Evolutionary conservation across 352 stramenopile genomes (phyloP).

Genomic region (Globisporangium mamillatum): DNA sequence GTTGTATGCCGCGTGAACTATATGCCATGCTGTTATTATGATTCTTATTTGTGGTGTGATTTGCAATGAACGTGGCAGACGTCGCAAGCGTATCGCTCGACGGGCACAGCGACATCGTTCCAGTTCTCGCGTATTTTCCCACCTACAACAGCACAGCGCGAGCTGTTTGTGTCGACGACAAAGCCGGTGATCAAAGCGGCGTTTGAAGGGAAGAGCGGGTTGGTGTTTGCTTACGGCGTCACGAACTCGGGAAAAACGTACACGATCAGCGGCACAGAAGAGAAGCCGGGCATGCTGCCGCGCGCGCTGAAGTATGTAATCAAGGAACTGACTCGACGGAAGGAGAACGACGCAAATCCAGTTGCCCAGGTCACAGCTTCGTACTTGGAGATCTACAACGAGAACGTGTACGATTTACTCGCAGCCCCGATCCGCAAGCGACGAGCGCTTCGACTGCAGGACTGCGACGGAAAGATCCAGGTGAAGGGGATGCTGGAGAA

Average conservation of each 20-base stretch:
- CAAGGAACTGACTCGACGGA: constrained; percentile 50
- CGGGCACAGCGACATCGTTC: constrained; percentile 71
- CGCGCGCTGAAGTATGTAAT: constrained; percentile 73
- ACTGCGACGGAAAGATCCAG: constrained; percentile 87
- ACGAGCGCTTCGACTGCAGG: constrained; percentile 66
- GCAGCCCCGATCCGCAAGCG: constrained; percentile 53
- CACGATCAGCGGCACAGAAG: constrained; percentile 92
- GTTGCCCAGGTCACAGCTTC: constrained; percentile 78
- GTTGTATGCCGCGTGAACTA: background rate
- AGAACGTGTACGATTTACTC: constrained; percentile 97
- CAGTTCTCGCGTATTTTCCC: constrained; percentile 87
- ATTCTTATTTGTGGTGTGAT: background rate
- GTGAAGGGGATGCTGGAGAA: constrained; percentile 78
- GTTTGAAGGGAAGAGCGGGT: constrained; percentile 77
- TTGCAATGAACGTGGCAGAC: constrained; percentile 19
- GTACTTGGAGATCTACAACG: constrained; percentile 99
- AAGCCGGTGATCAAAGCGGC: constrained; percentile 89
- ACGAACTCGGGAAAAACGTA: constrained; percentile 99
- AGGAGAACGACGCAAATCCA: constrained; percentile 34
- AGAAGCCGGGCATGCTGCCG: constrained; percentile 80
- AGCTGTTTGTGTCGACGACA: constrained; percentile 91
- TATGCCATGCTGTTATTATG: background rate
- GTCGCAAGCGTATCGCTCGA: constrained; percentile 72
- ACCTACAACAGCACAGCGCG: constrained; percentile 70
- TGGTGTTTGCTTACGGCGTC: constrained; percentile 98